Evolutionary conservation across 257 asterid genomes (phyloP), one percentile per base, ranked within the genome.

Genomic region (Lithospermum erythrorhizon): DNA sequence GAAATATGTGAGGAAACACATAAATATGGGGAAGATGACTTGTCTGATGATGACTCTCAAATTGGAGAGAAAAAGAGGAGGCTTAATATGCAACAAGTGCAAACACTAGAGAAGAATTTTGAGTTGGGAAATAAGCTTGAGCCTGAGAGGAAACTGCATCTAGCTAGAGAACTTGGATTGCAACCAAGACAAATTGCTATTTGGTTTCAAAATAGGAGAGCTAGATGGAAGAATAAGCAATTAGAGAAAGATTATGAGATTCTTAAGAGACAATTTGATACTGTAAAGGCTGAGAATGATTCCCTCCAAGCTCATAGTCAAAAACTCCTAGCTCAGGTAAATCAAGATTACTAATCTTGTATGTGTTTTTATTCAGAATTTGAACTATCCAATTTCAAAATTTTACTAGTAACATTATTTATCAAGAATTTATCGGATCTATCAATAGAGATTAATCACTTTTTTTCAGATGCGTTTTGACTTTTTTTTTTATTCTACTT

Each of bases 151-250:
- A 83, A 83, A 81, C 61, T 81, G 79, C 82, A 75, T 74, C 62
- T 83, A 54, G 83, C 91, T 30, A 78, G 82, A 69, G 87, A 79
- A 23, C 70, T 83, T 47, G 91, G 91, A 25, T 53, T 83, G 55
- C 81, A 83, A 52, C 87, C 90, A 1, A 73, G 90, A 37, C 90
- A 83, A 57, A 61, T 83, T 56, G 83, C 87, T 2, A 81, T 83
- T 35, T 83, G 91, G 91, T 83, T 83, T 21, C 91, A 83, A 71
- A 83, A 83, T 62, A 75, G 91, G 52, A 71, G 91, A 71, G 91
- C 91, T 16, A 69, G 91, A 21, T 81, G 82, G 83, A 83, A 83
- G 72, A 83, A 85, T 6, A 83, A 79, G 65, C 85, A 81, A 66
- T 62, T 83, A 71, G 91, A 83, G 79, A 83, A 79, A 67, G 86